These are phyloP conservation scores for Micractinium conductrix DNA, from an alignment of 139 green algal species.

Conservation along the genomic window DNA sequence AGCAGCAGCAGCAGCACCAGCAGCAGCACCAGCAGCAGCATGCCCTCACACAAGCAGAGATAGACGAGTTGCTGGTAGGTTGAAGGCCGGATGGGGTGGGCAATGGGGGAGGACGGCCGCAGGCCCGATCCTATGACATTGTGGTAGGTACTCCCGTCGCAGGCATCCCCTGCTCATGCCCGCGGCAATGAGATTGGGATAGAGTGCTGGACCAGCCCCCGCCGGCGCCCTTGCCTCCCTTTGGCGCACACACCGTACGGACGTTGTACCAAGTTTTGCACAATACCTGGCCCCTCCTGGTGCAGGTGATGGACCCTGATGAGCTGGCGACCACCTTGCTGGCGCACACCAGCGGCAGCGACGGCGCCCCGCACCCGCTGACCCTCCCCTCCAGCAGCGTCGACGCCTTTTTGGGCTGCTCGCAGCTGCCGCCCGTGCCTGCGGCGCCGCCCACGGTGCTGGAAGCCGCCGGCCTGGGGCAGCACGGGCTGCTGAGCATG, in stretches of 20 bases:
- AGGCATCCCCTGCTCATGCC: background rate
- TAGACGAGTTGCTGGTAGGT: slow-evolving; percentile 14
- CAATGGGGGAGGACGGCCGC: too few relatives aligned
- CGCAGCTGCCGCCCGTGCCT: too few relatives aligned
- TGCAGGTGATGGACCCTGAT: slow-evolving; percentile 15
- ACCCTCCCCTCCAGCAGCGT: background rate
- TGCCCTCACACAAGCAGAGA: background rate
- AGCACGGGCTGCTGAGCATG: background rate
- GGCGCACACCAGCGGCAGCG: background rate
- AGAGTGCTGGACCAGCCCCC: background rate
- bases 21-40: background rate
- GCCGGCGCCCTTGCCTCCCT: background rate
- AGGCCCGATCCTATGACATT: too few relatives aligned
- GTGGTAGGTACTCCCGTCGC: too few relatives aligned
- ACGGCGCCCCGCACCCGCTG: background rate
- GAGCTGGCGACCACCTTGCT: slow-evolving; percentile 2
- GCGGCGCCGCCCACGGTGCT: background rate
- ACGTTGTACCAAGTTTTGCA: too few relatives aligned
- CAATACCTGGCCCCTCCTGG: background rate
- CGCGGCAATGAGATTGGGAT: background rate
- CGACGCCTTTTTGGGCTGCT: too few relatives aligned
- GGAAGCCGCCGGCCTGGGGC: background rate
- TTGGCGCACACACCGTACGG: too few relatives aligned
- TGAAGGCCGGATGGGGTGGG: too few relatives aligned
- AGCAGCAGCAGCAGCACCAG: background rate